Evolutionary conservation across 2,329 filamentous ascomycete species (phyloP).

Genomic region (Stagonosporopsis rhizophila): DNA sequence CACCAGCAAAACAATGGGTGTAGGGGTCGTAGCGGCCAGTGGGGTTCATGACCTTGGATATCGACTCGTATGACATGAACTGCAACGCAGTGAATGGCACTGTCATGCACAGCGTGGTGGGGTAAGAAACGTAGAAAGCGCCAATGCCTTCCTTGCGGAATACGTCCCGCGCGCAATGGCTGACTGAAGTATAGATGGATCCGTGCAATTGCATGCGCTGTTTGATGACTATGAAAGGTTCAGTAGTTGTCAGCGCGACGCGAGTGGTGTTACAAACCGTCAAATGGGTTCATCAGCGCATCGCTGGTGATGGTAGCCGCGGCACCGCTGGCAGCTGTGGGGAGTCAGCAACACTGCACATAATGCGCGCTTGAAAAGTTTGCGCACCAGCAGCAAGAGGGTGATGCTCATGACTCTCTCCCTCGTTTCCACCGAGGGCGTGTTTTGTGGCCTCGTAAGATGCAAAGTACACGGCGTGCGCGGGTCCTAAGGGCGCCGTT

Average conservation of each 20-base stretch:
- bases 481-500: constrained; percentile 71
- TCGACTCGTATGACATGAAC: constrained; percentile 96
- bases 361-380: background rate
- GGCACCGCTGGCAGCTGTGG: constrained; percentile 84
- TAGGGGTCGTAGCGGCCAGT: constrained; percentile 85
- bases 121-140: constrained; percentile 98
- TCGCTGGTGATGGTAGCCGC: constrained; percentile 96
- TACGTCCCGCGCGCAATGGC: constrained; percentile 85
- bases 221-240: constrained; percentile 79
- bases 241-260: constrained; percentile 20
- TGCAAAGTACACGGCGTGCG: constrained; percentile 97
- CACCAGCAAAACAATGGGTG: constrained; percentile 92
- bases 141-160: constrained; percentile 86
- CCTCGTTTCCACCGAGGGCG: constrained; percentile 88
- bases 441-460: constrained; percentile 99
- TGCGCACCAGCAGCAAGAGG: constrained; percentile 84
- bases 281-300: constrained; percentile 98
- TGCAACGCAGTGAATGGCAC: constrained; percentile 97
- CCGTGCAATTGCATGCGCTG: constrained; percentile 99
- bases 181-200: constrained; percentile 87
- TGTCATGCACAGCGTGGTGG: constrained; percentile 97
- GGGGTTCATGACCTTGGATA: constrained; percentile 93
- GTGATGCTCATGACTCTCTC: constrained; percentile 86
- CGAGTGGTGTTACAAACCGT: constrained; percentile 67
- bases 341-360: constrained; percentile 44